These are phyloP conservation scores for Anisodus tanguticus DNA, from an alignment of 257 asterid species.

Conservation along the genomic window DNA sequence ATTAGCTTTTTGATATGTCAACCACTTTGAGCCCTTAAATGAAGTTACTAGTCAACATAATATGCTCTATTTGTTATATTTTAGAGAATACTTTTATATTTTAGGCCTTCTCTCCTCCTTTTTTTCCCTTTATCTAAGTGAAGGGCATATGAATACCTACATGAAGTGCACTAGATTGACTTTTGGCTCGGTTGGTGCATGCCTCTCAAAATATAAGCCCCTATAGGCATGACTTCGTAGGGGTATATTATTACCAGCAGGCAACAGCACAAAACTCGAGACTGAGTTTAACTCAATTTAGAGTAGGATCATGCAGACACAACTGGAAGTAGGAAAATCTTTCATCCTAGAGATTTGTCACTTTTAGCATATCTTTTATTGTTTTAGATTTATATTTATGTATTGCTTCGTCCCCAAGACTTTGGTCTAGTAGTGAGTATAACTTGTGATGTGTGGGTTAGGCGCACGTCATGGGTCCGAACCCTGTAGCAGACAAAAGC, in stretches of 20 bases:
- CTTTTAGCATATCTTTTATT: neutral
- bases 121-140: neutral
- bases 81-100: conserved; percentile 8
- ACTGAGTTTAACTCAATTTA: neutral
- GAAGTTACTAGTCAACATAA: neutral
- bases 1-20: conserved; percentile 14
- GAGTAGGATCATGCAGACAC: conserved; percentile 3
- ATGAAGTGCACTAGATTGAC: neutral
- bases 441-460: neutral
- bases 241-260: neutral
- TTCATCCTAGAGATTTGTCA: neutral
- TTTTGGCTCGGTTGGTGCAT: neutral
- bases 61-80: neutral
- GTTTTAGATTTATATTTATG: neutral
- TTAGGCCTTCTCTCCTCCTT: neutral
- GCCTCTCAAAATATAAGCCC: conserved; percentile 23
- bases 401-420: neutral
- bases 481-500: neutral
- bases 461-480: neutral
- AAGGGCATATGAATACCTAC: neutral
- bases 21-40: neutral
- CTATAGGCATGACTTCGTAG: neutral
- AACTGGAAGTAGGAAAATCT: neutral
- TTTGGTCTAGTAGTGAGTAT: conserved; percentile 3
- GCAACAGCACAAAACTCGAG: neutral